Conservation (phyloP, 768 basidiomycete genomes). For the Suillus tomentosus region DNA sequence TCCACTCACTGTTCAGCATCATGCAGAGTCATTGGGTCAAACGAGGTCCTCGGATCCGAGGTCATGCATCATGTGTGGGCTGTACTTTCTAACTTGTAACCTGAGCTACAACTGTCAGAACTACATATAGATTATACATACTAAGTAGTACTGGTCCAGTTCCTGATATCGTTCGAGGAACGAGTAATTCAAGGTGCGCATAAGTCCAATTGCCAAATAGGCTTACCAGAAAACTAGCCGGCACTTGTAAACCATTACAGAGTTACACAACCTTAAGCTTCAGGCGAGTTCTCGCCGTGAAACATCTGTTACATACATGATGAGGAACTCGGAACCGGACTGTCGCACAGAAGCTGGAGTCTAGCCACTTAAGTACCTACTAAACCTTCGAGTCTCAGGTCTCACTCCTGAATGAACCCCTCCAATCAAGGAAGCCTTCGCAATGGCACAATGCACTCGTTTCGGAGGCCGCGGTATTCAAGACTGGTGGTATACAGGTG, state of each 20-base stretch:
- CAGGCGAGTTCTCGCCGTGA: not conserved
- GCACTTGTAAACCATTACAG: too few relatives aligned
- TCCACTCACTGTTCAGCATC: not conserved
- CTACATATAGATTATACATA: not conserved
- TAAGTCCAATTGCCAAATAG: not conserved
- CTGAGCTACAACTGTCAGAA: too few relatives aligned
- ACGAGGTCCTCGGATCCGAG: not conserved
- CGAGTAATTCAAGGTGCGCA: not conserved
- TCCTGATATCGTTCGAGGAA: not conserved
- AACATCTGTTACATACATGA: not conserved
- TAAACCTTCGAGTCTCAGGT: not conserved
- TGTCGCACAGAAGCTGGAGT: not conserved
- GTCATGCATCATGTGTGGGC: not conserved
- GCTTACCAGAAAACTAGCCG: not conserved
- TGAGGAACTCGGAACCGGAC: not conserved
- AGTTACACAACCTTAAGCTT: not conserved
- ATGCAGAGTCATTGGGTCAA: not conserved
- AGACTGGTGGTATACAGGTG: not conserved
- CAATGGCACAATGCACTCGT: not conserved
- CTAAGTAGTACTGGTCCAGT: not conserved
- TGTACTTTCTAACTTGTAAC: not conserved
- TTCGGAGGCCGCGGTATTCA: not conserved
- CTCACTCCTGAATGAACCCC: not conserved
- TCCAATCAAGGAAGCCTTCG: not conserved
- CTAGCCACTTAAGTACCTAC: not conserved